phyloP scores from a whole-genome alignment of 306 rosid genomes.

The Alnus glutinosa region DNA sequence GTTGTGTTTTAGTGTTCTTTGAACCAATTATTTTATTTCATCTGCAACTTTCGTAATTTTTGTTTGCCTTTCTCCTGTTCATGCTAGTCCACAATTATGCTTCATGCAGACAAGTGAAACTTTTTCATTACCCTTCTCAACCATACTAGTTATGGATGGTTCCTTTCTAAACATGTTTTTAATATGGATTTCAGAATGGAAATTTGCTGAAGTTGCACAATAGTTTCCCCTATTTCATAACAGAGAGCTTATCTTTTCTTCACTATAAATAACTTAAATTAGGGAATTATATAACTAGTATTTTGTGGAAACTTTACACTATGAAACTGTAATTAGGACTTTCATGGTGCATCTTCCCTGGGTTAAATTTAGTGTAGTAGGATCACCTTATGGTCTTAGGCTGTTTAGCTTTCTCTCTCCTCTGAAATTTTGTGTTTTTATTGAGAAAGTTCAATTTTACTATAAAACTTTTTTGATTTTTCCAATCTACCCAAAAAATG shows the following conservation, averaged over 20 bases:
- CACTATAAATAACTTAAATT: background rate
- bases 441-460: background rate
- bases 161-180: background rate
- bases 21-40: background rate
- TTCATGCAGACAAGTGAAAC: background rate
- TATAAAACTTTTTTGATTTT: background rate
- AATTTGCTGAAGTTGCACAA: background rate
- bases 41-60: background rate
- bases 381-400: background rate
- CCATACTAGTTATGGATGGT: too few relatives aligned
- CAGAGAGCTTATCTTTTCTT: background rate
- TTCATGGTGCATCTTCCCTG: background rate
- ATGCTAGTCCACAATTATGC: background rate
- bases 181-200: background rate
- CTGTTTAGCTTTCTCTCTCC: background rate
- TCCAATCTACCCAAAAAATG: background rate
- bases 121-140: background rate
- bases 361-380: background rate
- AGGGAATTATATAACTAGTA: background rate
- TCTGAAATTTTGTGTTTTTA: background rate
- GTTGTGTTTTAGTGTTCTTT: background rate
- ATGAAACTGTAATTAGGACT: background rate
- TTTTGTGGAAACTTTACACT: background rate
- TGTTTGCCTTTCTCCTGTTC: background rate
- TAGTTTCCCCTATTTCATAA: background rate